Conservation (phyloP, 306 rosid species). For the Begonia fuchsioides region DNA sequence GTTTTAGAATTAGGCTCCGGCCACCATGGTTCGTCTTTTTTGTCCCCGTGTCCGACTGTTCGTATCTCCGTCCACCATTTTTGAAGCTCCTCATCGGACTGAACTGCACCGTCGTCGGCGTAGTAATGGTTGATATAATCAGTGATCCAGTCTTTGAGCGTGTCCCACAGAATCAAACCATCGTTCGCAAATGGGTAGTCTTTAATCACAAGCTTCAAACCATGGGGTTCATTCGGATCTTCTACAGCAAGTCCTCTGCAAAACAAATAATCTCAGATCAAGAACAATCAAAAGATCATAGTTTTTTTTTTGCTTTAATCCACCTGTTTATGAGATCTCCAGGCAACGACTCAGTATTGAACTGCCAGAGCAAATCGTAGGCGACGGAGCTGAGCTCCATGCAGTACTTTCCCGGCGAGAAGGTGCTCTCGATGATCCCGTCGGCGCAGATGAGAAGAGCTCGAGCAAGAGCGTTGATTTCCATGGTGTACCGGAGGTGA, state of each 20-base stretch:
- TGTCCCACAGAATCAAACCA: constrained; percentile 25
- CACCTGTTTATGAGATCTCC: constrained; percentile 23
- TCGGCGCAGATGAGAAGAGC: constrained; percentile 20
- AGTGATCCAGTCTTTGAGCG: constrained; percentile 20
- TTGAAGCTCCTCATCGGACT: constrained; percentile 23
- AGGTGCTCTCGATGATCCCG: constrained; percentile 16
- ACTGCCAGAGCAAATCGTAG: constrained; percentile 19
- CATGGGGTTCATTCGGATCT: constrained; percentile 24
- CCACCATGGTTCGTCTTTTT: constrained; percentile 34
- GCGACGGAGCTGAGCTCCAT: constrained; percentile 19
- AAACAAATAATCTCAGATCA: background rate
- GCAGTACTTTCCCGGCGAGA: constrained; percentile 18
- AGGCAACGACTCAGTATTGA: constrained; percentile 24
- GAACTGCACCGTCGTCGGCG: constrained; percentile 6
- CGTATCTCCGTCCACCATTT: constrained; percentile 33
- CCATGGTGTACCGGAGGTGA: constrained; percentile 29
- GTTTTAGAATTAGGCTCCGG: constrained; percentile 10
- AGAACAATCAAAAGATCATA: background rate
- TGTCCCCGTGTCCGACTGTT: constrained; percentile 27
- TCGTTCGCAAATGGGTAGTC: constrained; percentile 35
- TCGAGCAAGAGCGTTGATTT: constrained; percentile 27
- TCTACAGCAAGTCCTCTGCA: constrained; percentile 26
- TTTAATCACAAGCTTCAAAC: constrained; percentile 21
- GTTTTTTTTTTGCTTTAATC: no score
- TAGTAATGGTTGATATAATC: constrained; percentile 25